phyloP scores from a whole-genome alignment of 805 yeast genomes.

The Priceomyces carsonii region DNA sequence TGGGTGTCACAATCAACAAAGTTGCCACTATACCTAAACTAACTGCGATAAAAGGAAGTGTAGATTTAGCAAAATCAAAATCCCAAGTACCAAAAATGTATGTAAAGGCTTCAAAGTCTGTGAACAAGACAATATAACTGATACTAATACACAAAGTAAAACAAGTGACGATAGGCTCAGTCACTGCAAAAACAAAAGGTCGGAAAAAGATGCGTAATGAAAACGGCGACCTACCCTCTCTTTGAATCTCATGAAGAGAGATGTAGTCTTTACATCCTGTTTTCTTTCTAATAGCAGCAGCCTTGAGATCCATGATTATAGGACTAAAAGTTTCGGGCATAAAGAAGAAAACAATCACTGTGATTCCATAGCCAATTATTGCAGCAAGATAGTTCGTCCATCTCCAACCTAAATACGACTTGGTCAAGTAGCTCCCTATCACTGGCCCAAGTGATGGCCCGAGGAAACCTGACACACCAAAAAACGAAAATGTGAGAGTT shows the following conservation, averaged over 20 bases:
- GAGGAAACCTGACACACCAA: slow-evolving; percentile 75
- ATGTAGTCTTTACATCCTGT: slow-evolving; percentile 1
- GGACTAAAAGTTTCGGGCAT: slow-evolving; percentile 79
- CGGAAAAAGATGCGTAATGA: slow-evolving; percentile 22
- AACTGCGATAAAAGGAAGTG: slow-evolving; percentile 5
- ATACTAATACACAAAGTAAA: slow-evolving; percentile 3
- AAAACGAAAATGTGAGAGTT: slow-evolving; percentile 75
- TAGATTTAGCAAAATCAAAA: neutral
- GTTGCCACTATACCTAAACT: slow-evolving; percentile 2
- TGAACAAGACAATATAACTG: slow-evolving; percentile 5
- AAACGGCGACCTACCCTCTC: slow-evolving; percentile 7
- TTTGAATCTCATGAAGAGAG: slow-evolving; percentile 4
- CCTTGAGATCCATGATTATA: slow-evolving; percentile 60
- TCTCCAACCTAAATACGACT: slow-evolving; percentile 63
- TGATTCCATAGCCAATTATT: slow-evolving; percentile 63
- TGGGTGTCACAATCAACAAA: slow-evolving; percentile 3
- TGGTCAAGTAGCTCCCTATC: slow-evolving; percentile 71
- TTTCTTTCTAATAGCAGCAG: slow-evolving; percentile 24
- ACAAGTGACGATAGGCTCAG: slow-evolving; percentile 6
- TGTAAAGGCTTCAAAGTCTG: slow-evolving; percentile 5
- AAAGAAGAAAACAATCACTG: slow-evolving; percentile 49
- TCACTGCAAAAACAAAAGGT: slow-evolving; percentile 24
- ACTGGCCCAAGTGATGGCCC: slow-evolving; percentile 82
- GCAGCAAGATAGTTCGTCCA: slow-evolving; percentile 66
- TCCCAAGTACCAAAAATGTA: slow-evolving; percentile 2